Conservation (phyloP, 495 filamentous ascomycete genomes). For the Aspergillus incahuasiensis region DNA sequence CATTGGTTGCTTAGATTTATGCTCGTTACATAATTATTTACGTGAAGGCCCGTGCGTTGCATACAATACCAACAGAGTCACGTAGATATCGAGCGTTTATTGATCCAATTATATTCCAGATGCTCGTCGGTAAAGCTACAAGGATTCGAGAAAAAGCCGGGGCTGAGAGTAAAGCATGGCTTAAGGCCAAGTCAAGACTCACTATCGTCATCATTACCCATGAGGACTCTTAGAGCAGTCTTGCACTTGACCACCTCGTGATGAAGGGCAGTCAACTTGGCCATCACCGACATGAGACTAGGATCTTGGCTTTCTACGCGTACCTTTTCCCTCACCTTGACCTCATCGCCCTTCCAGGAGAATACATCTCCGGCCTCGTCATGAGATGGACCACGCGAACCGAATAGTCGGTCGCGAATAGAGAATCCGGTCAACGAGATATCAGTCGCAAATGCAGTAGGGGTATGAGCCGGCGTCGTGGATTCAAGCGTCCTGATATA, state of each 20-base stretch:
- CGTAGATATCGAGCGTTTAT: too few relatives aligned
- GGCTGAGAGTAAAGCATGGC: background rate
- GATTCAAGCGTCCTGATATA: slow-evolving; percentile 75
- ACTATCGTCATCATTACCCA: slow-evolving; percentile 55
- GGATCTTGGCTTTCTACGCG: slow-evolving; percentile 90
- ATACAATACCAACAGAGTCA: background rate
- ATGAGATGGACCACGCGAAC: slow-evolving; percentile 58
- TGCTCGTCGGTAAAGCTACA: too few relatives aligned
- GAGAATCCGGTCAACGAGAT: slow-evolving; percentile 53
- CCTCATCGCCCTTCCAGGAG: slow-evolving; percentile 60
- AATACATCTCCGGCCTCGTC: slow-evolving; percentile 79
- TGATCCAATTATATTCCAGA: too few relatives aligned
- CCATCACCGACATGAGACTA: slow-evolving; percentile 76
- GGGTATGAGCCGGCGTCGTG: slow-evolving; percentile 51
- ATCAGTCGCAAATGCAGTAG: slow-evolving; percentile 54
- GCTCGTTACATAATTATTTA: slow-evolving; percentile 17
- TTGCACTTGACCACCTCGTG: slow-evolving; percentile 65
- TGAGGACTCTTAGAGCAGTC: slow-evolving; percentile 71
- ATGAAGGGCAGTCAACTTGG: slow-evolving; percentile 79
- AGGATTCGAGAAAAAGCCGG: too few relatives aligned
- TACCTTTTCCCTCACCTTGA: slow-evolving; percentile 84
- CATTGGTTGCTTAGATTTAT: slow-evolving; percentile 26
- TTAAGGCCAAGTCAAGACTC: background rate
- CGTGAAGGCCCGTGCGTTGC: background rate
- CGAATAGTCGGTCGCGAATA: slow-evolving; percentile 52